These are phyloP conservation scores for Leucaena leucocephala DNA, from an alignment of 306 rosid species.

Conservation along the genomic window DNA sequence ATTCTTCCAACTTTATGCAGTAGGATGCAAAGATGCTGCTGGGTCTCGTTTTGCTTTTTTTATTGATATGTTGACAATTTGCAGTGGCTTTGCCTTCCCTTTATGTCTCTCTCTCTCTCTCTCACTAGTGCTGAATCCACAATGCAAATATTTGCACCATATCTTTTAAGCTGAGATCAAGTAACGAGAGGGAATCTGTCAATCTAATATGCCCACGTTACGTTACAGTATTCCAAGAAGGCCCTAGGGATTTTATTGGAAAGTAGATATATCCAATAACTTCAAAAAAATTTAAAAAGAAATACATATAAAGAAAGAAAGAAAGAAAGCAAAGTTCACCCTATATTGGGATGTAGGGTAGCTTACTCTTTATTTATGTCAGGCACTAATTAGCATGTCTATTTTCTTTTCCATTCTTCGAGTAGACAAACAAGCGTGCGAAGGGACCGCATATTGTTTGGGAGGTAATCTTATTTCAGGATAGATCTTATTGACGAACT, in stretches of 20 bases:
- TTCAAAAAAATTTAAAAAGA: neutral
- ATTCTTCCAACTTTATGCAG: constrained; percentile 11
- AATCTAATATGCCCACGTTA: constrained; percentile 11
- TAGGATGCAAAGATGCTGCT: constrained; percentile 15
- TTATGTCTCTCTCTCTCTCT: constrained; percentile 19
- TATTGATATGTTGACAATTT: constrained; percentile 34
- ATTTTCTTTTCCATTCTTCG: constrained; percentile 49
- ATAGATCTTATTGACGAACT: constrained; percentile 39
- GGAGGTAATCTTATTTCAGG: constrained; percentile 47
- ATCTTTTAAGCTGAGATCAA: constrained; percentile 31
- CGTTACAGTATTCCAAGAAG: constrained; percentile 17
- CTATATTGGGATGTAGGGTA: constrained; percentile 42
- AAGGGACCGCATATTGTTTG: constrained; percentile 49
- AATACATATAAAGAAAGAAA: no score
- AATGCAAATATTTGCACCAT: neutral
- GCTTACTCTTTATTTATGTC: constrained; percentile 38
- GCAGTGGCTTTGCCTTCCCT: constrained; percentile 34
- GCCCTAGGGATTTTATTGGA: constrained; percentile 30
- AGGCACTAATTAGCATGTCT: constrained; percentile 48
- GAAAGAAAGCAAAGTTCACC: constrained; percentile 10
- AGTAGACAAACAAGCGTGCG: constrained; percentile 51
- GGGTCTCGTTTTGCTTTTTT: constrained; percentile 34
- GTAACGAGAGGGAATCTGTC: constrained; percentile 10
- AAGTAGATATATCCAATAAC: constrained; percentile 27
- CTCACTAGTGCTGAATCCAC: neutral